These are phyloP conservation scores for Cryptococcus sp. DNA, from an alignment of 1,284 basidiomycete genomes.

Conservation along the genomic window DNA sequence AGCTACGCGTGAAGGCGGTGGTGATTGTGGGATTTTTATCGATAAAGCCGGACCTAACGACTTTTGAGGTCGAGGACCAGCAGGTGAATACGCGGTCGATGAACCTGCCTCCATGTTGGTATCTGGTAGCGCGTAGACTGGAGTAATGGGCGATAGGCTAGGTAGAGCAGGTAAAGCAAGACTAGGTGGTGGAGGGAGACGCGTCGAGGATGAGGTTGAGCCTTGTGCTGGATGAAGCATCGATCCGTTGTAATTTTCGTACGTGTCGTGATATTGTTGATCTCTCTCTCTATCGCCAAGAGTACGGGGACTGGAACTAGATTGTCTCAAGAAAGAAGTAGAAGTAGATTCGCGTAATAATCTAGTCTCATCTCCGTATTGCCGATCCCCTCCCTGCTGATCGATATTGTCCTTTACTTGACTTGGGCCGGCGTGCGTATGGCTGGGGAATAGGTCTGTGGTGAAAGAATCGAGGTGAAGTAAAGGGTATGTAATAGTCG, in stretches of 20 bases:
- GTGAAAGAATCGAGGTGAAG: slow-evolving; percentile 31
- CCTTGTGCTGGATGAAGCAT: neutral
- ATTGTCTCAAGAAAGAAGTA: no score
- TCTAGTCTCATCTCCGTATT: no score
- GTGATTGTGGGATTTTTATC: slow-evolving; percentile 21
- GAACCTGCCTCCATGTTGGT: neutral
- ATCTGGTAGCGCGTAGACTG: slow-evolving; percentile 4
- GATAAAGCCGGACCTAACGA: slow-evolving; percentile 24
- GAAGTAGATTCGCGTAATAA: no score
- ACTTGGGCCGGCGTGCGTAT: neutral
- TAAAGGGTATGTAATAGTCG: slow-evolving; percentile 16
- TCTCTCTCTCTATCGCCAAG: neutral
- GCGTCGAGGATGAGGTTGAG: neutral
- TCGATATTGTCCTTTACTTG: no score
- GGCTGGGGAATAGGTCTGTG: slow-evolving; percentile 2
- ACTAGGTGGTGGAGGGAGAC: slow-evolving; percentile 14
- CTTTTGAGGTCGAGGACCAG: slow-evolving; percentile 3
- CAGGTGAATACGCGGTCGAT: neutral
- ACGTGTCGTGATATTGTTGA: neutral
- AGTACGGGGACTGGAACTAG: no score
- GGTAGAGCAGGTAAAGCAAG: slow-evolving; percentile 22
- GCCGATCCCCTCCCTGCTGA: no score
- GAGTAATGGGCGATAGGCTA: slow-evolving; percentile 24
- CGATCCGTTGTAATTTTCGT: neutral
- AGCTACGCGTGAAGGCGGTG: neutral